Base-by-base conservation (phyloP, 148 eudicot species). In the Arctostaphylos glauca region DNA sequence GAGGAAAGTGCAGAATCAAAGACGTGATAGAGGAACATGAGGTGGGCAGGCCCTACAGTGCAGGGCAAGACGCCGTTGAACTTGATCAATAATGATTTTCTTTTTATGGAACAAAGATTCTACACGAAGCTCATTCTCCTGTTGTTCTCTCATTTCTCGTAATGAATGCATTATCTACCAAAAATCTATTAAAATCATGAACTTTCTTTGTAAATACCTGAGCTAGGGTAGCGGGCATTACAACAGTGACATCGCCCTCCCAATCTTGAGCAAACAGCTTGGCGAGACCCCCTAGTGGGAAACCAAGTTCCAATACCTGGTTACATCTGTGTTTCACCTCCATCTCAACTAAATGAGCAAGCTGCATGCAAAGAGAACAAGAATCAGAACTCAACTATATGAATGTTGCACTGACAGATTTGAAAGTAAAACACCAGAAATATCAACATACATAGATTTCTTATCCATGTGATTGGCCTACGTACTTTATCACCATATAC, bases 211-310 rank as follows among this genome's bases (percentile, higher is more conserved):
- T n/a, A 44, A 55, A 73, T 88, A 96, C 99, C 94, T 96, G 99
- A 86, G 96, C 94, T 81, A 96, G 84, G 14, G 99, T 96, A 83
- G 97, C 99, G 9, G 99, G 99, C 99, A 96, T 94, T 54, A 96
- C 99, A 50, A 96, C 91, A 49, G 99, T 96, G 55, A 96, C 97
- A 87, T 96, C 98, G 54, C 99, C 99, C 83, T 96, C 99, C 99
- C 99, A 96, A 66, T 95, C 99, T 83, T 96, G 99, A 87, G 99
- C 98, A 89, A 96, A 96, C 50, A 96, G 90, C 88, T 91, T 93
- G 62, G 97, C 93, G 16, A 94, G 60, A 77, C 98, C 99, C 21
- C 98, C 94, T 55, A 94, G 80, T 8, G 99, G 98, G 82, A 94
- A 94, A 72, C 99, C 99, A 55, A 96, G 96, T 82, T 93, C 99